A percentile compares a stretch with the other conserved stretches of the same genome.
Conservation (phyloP, 2,329 filamentous ascomycete species). For the Verticillium klebahnii region DNA sequence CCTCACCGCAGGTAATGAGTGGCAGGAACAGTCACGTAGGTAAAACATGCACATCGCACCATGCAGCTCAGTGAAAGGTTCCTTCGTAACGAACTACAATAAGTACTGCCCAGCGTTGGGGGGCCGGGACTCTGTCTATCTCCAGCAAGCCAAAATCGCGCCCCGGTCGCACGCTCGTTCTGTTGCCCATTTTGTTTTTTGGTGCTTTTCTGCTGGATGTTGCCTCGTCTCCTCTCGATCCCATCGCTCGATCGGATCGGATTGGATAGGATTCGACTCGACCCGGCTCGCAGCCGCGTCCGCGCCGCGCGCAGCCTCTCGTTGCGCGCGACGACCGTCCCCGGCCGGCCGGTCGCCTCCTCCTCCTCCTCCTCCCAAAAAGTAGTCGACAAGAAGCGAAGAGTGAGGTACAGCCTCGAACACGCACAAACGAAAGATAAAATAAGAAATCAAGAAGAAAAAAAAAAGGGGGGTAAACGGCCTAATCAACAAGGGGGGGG, state of each 20-base stretch:
- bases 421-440: conserved; percentile 1
- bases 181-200: conserved; percentile 11
- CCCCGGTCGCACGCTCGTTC: neutral
- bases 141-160: conserved; percentile 21
- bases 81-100: conserved; percentile 14
- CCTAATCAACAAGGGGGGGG: conserved; percentile 23
- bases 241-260: neutral
- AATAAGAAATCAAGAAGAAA: conserved; percentile 10
- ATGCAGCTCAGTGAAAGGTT: conserved; percentile 4
- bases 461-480: conserved; percentile 13
- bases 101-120: conserved; percentile 31
- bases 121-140: conserved; percentile 34
- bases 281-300: too few species aligned
- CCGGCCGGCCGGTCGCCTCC: conserved; percentile 9
- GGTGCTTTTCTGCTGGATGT: conserved; percentile 12
- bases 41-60: too few species aligned
- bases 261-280: too few species aligned
- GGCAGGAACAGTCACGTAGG: neutral
- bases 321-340: neutral
- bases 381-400: conserved; percentile 10
- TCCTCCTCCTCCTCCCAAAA: neutral
- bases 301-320: too few species aligned
- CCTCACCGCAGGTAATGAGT: neutral
- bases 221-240: conserved; percentile 6
- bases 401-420: neutral